Evolutionary conservation across 2,329 filamentous ascomycete genomes (phyloP).

Genomic region (Diaporthe capsici): DNA sequence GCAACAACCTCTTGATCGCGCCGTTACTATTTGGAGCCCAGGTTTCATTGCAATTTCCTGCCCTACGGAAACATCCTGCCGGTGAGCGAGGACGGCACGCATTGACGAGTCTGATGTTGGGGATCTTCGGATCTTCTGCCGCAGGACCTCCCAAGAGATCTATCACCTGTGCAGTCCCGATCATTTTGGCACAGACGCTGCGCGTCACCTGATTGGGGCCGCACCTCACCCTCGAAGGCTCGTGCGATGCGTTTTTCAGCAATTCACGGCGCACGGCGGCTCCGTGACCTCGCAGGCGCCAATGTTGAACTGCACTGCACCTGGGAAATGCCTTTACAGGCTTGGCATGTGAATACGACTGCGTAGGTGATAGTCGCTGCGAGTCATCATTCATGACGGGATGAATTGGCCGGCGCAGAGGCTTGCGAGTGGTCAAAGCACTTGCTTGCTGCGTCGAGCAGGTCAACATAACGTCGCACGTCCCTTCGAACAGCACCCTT

Average conservation of each 20-base stretch:
- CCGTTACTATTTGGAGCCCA: constrained; percentile 4
- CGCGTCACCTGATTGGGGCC: constrained; percentile 28
- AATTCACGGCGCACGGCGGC: background rate
- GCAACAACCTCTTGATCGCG: background rate
- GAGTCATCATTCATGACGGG: constrained; percentile 25
- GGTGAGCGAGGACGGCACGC: constrained; percentile 18
- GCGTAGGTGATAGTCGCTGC: constrained; percentile 22
- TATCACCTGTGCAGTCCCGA: constrained; percentile 17
- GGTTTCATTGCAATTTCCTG: constrained; percentile 19
- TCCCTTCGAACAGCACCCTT: constrained; percentile 32
- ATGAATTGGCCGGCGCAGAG: constrained; percentile 7
- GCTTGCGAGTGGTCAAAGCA: constrained; percentile 28
- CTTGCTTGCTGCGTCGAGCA: background rate
- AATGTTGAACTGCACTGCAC: constrained; percentile 12
- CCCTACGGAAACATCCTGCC: constrained; percentile 1
- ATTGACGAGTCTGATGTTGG: constrained; percentile 32
- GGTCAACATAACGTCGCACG: constrained; percentile 25
- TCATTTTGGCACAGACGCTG: constrained; percentile 31
- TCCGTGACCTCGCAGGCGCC: constrained; percentile 14
- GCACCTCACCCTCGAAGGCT: constrained; percentile 15
- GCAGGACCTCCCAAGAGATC: constrained; percentile 27
- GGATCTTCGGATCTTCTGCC: constrained; percentile 27
- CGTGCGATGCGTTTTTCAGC: constrained; percentile 5
- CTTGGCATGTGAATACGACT: constrained; percentile 32
- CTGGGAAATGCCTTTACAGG: constrained; percentile 3